phyloP scores from a whole-genome alignment of 1,284 basidiomycete species.

The Ustilago trichophora region DNA sequence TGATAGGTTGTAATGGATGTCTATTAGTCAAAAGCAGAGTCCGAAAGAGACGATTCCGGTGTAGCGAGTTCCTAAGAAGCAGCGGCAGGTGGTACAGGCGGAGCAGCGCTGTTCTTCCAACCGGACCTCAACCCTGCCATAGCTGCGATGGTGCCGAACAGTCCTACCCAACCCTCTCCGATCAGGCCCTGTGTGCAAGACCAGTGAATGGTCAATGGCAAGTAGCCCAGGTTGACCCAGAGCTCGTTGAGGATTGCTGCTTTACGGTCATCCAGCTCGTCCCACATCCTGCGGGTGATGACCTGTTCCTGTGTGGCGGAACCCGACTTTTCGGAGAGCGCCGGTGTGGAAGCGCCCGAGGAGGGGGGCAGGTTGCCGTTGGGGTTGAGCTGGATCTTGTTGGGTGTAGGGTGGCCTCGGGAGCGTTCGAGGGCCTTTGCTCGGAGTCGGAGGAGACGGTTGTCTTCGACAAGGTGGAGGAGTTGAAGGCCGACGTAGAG shows the following conservation, averaged over 20 bases:
- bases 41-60: too few species aligned
- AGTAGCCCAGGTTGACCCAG: constrained; percentile 77
- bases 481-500: constrained; percentile 64
- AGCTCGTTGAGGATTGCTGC: constrained; percentile 78
- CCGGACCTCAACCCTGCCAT: constrained; percentile 56
- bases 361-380: constrained; percentile 11
- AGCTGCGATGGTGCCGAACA: constrained; percentile 64
- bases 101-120: constrained; percentile 56
- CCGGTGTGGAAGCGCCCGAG: too few species aligned
- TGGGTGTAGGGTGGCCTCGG: constrained; percentile 59
- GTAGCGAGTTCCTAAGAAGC: too few species aligned
- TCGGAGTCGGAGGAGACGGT: constrained; percentile 61
- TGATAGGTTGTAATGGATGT: too few species aligned
- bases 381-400: constrained; percentile 34
- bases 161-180: constrained; percentile 60
- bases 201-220: constrained; percentile 86
- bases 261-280: constrained; percentile 70
- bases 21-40: too few species aligned
- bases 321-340: constrained; percentile 38
- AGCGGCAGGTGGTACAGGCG: constrained; percentile 21
- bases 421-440: constrained; percentile 60
- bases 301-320: constrained; percentile 51
- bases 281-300: constrained; percentile 61
- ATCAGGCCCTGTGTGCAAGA: constrained; percentile 54
- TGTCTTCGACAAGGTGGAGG: constrained; percentile 64